A percentile compares a stretch with the other conserved stretches of the same genome.
These are phyloP conservation scores for Daldinia childiae DNA, from an alignment of 495 filamentous ascomycete species.

Conservation along the genomic window DNA sequence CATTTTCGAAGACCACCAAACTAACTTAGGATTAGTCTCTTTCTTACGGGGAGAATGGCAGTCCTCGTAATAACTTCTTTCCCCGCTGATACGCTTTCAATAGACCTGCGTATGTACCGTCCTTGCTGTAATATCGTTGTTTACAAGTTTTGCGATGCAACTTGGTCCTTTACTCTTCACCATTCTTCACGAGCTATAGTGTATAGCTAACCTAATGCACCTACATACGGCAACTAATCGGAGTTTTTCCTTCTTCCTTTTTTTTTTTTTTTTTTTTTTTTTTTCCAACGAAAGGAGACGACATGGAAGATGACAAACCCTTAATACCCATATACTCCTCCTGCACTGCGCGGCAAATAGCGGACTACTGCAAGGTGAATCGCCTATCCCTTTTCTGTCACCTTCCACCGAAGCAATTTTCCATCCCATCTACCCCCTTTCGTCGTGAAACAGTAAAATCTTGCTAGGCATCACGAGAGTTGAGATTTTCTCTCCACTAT, in stretches of 20 bases:
- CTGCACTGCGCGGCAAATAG: slow-evolving; percentile 8
- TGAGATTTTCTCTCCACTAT: slow-evolving; percentile 29
- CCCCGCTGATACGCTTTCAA: too few relatives aligned
- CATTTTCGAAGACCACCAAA: slow-evolving; percentile 26
- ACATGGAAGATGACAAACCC: slow-evolving; percentile 6
- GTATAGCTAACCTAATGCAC: slow-evolving; percentile 7
- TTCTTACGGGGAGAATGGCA: slow-evolving; percentile 7
- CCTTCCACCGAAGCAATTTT: slow-evolving; percentile 20
- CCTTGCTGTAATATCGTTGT: slow-evolving; percentile 18
- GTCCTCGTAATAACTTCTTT: slow-evolving; percentile 30
- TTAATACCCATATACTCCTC: neutral
- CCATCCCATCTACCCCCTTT: slow-evolving; percentile 33
- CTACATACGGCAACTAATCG: slow-evolving; percentile 25
- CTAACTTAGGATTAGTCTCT: slow-evolving; percentile 34
- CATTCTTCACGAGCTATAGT: slow-evolving; percentile 34
- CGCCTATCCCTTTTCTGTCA: slow-evolving; percentile 31
- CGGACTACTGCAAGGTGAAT: slow-evolving; percentile 40
- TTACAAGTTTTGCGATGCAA: slow-evolving; percentile 22
- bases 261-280: slow-evolving; percentile 7
- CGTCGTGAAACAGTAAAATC: slow-evolving; percentile 26
- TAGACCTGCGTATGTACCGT: slow-evolving; percentile 18
- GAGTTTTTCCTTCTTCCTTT: too few relatives aligned
- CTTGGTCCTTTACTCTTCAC: too few relatives aligned
- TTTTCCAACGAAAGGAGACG: slow-evolving; percentile 9
- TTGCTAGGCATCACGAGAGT: slow-evolving; percentile 29